A percentile compares a stretch with the other conserved stretches of the same genome.
phyloP scores from a whole-genome alignment of 176 grass and related monocot species.

The Musa acuminata region DNA sequence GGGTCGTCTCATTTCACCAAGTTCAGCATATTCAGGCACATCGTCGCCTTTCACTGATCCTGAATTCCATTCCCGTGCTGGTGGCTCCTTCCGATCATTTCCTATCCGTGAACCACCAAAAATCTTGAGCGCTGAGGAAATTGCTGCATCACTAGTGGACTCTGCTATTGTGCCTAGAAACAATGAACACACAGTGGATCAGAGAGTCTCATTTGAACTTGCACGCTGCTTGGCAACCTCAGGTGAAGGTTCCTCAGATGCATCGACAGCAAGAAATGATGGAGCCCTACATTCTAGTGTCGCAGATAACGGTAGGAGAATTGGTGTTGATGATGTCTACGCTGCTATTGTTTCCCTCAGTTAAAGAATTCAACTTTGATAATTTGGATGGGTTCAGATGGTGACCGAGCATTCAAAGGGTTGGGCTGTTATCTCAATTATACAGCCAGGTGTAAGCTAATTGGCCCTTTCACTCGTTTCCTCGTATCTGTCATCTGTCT shows the following conservation, averaged over 20 bases:
- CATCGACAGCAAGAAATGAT: constrained; percentile 13
- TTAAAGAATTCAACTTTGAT: constrained; percentile 90
- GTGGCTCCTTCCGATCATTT: constrained; percentile 32
- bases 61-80: constrained; percentile 27
- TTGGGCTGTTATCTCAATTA: constrained; percentile 72
- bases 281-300: constrained; percentile 19
- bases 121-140: constrained; percentile 42
- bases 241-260: constrained; percentile 36
- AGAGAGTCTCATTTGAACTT: constrained; percentile 68
- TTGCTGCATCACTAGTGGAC: constrained; percentile 49
- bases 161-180: constrained; percentile 35
- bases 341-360: constrained; percentile 49
- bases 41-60: constrained; percentile 59
- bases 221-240: constrained; percentile 55
- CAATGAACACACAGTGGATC: constrained; percentile 61
- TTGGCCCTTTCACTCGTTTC: constrained; percentile 6
- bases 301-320: constrained; percentile 17
- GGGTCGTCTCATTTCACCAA: constrained; percentile 58
- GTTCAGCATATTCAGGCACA: constrained; percentile 64
- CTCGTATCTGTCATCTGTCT: neutral
- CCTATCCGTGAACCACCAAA: constrained; percentile 44
- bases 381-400: constrained; percentile 47
- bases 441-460: constrained; percentile 62
- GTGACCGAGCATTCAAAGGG: constrained; percentile 36
- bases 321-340: constrained; percentile 54